Percentiles rank a stretch among this genome's conserved stretches.
phyloP scores from a whole-genome alignment of 1,284 basidiomycete genomes.

The Lignosus rhinocerotis region DNA sequence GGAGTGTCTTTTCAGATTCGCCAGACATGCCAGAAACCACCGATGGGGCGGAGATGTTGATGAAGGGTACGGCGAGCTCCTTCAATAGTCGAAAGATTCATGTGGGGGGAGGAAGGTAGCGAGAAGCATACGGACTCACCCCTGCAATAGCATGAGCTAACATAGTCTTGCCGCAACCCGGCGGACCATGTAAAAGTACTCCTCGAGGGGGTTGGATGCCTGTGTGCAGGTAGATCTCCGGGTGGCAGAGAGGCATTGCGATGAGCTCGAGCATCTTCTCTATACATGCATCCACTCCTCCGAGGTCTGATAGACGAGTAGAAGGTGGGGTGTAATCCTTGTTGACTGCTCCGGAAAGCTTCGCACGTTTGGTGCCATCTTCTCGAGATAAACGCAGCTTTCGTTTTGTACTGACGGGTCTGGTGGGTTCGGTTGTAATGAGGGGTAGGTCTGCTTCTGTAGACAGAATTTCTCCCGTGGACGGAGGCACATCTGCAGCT shows the following conservation, averaged over 20 bases:
- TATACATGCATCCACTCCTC: conserved; percentile 83
- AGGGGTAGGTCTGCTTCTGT: conserved; percentile 27
- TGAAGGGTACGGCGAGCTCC: conserved; percentile 92
- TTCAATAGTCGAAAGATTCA: conserved; percentile 31
- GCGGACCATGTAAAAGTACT: conserved; percentile 94
- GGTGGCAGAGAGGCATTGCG: conserved; percentile 92
- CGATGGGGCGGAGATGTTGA: conserved; percentile 90
- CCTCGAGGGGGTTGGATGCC: conserved; percentile 93
- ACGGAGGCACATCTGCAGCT: background rate
- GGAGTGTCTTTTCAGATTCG: conserved; percentile 93
- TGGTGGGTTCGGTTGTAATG: conserved; percentile 28
- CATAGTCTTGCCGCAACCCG: conserved; percentile 95
- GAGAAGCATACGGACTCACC: conserved; percentile 46
- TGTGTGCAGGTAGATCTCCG: conserved; percentile 92
- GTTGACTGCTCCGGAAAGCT: conserved; percentile 38
- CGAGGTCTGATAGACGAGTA: conserved; percentile 81
- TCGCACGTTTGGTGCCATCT: conserved; percentile 57
- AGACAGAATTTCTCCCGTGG: conserved; percentile 15
- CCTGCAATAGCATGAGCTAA: conserved; percentile 93
- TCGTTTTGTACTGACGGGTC: conserved; percentile 42
- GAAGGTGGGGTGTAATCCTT: conserved; percentile 70
- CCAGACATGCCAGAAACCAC: conserved; percentile 98
- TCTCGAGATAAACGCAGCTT: conserved; percentile 56
- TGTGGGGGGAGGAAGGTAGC: conserved; percentile 7
- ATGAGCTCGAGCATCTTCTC: conserved; percentile 96